Base-by-base conservation (phyloP, 495 filamentous ascomycete genomes). In the Sporormia fimetaria region DNA sequence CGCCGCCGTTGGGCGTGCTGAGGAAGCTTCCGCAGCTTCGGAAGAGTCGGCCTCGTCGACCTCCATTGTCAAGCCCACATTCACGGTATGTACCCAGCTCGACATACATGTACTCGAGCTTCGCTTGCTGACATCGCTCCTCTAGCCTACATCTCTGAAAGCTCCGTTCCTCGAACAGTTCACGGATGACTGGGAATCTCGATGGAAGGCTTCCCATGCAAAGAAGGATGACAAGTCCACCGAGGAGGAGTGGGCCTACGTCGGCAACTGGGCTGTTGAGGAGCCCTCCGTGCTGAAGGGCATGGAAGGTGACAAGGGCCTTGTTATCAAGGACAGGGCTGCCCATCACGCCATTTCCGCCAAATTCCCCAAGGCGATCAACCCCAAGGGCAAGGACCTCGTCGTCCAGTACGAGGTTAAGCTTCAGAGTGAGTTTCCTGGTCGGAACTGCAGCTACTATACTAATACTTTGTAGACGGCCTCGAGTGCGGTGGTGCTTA, bases 401-500 rank as follows among this genome's bases (percentile, higher is more conserved):
- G 92, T 99, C 41, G 87, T 96, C 36, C 92, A 99, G 66, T 99
- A 99, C 57, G 92, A 99, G 63, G 92, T 99, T 57, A 96, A 99
- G 78, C 81, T 94, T 49, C 92, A 99, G 66, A 87, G 84, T 92
- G 70, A 60, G 81, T 75, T 18, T 10, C 29, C 21, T 37, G 0
- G 6, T 28, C n/a, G 26, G 14, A 4, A 22, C 6, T 11, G 15
- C 25, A 15, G 15, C 12, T 36, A 15, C 24, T 24, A 43, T 49
- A 37, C 52, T 61, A 41, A 61, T 57, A 27, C 33, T 14, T 18
- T 12, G 24, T 37, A 90, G 83, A 88, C 66, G 88, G 87, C 47
- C 77, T 99, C 40, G 87, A 95, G 60, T 99, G 92, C 65, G 92
- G 92, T 73, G 92, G 92, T 63, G 92, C 92, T 53, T 99, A 99